Conservation (phyloP, 768 basidiomycete species). For the Daedaleopsis sinensis region DNA sequence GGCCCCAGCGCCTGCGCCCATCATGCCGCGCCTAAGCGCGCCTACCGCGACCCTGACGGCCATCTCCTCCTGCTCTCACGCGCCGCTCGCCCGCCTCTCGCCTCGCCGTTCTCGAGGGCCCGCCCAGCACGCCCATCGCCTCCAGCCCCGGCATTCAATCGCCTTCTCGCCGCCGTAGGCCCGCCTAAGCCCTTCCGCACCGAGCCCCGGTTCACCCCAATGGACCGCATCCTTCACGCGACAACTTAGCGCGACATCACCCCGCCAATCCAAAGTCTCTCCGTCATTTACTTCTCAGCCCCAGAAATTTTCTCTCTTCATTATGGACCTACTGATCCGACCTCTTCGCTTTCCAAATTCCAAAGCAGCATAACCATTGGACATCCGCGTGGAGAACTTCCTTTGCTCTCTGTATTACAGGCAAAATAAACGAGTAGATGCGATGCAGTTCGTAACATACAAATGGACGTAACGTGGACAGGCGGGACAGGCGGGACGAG, state of each 20-base stretch:
- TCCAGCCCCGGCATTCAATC: not conserved
- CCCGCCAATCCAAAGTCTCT: not conserved
- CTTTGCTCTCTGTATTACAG: slow-evolving; percentile 20
- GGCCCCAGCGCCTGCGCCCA: slow-evolving; percentile 18
- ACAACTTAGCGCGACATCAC: not conserved
- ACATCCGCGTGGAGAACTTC: not conserved
- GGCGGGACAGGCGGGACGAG: slow-evolving; percentile 10
- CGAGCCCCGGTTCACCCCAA: slow-evolving; percentile 7
- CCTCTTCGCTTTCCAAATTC: not conserved
- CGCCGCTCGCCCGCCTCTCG: not conserved
- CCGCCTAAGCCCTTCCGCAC: slow-evolving; percentile 12
- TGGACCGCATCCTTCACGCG: slow-evolving; percentile 5
- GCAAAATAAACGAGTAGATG: slow-evolving; percentile 30
- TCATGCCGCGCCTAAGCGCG: too few relatives aligned
- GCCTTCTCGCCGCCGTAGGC: not conserved
- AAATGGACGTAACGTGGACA: slow-evolving; percentile 27
- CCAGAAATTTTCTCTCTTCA: slow-evolving; percentile 4
- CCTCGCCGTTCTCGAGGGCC: not conserved
- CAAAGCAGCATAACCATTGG: not conserved
- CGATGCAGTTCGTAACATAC: slow-evolving; percentile 35
- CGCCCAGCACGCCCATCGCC: not conserved
- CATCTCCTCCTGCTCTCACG: not conserved
- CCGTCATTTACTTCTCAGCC: not conserved
- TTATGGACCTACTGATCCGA: not conserved
- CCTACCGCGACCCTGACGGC: slow-evolving; percentile 21